Percentiles rank a stretch among this genome's conserved stretches.
phyloP scores from a whole-genome alignment of 495 filamentous ascomycete genomes.

The Hypomontagnella monticulosa region DNA sequence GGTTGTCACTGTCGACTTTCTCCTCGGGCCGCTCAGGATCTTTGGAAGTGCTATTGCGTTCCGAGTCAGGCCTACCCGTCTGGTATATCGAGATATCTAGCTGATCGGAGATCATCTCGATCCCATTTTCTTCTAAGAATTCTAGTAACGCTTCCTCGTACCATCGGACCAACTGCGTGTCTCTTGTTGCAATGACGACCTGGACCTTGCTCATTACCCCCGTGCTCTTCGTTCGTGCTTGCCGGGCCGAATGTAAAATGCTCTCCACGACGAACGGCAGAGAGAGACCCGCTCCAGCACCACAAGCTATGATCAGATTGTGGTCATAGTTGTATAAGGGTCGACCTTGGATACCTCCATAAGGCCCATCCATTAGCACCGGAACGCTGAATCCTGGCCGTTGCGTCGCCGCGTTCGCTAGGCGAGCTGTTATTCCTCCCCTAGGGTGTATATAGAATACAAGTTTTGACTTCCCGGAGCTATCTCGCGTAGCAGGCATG shows the following conservation, averaged over 20 bases:
- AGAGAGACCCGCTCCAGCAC: slow-evolving; percentile 63
- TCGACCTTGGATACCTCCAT: slow-evolving; percentile 64
- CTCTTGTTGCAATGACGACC: slow-evolving; percentile 50
- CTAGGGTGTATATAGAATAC: slow-evolving; percentile 40
- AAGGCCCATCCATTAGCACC: slow-evolving; percentile 79
- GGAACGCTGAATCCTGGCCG: slow-evolving; percentile 55
- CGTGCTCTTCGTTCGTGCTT: slow-evolving; percentile 1
- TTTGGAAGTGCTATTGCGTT: slow-evolving; percentile 23
- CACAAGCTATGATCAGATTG: slow-evolving; percentile 62
- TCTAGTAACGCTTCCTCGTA: slow-evolving; percentile 44
- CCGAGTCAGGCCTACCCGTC: slow-evolving; percentile 21
- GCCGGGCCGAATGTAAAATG: slow-evolving; percentile 21
- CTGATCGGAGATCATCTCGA: slow-evolving; percentile 26
- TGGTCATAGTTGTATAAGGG: slow-evolving; percentile 46
- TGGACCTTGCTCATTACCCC: slow-evolving; percentile 35
- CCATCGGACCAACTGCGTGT: slow-evolving; percentile 41
- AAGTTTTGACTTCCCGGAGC: slow-evolving; percentile 23
- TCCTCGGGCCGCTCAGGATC: slow-evolving; percentile 23
- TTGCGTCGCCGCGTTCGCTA: slow-evolving; percentile 20
- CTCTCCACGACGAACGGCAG: slow-evolving; percentile 54
- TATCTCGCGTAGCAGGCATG: slow-evolving; percentile 55
- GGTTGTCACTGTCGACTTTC: background rate
- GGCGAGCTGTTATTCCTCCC: slow-evolving; percentile 36
- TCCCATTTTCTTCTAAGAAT: slow-evolving; percentile 27
- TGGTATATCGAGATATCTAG: slow-evolving; percentile 38